Evolutionary conservation across 306 rosid species (phyloP).

Genomic region (Pyrus betulifolia): DNA sequence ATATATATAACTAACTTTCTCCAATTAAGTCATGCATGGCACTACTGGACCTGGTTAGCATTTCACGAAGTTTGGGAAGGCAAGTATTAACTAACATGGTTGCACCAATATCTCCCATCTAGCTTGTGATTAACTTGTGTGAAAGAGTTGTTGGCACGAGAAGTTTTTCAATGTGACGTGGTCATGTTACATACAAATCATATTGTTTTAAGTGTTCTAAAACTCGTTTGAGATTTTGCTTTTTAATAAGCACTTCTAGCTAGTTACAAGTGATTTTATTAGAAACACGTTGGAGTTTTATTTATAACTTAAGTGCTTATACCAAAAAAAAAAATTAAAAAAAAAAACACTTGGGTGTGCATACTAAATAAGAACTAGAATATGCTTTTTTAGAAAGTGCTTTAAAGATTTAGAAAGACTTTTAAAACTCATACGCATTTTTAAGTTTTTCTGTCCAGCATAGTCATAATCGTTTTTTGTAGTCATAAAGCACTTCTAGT

Average conservation of each 20-base stretch:
- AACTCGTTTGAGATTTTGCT: not conserved
- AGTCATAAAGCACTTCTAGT: not conserved
- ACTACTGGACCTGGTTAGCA: not conserved
- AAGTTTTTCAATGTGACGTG: not conserved
- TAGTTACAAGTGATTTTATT: not conserved
- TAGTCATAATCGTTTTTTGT: not conserved
- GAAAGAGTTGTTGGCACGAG: not conserved
- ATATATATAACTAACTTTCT: not conserved
- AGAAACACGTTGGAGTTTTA: too few species aligned
- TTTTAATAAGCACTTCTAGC: too few species aligned
- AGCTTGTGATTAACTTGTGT: not conserved
- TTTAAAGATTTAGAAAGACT: too few species aligned
- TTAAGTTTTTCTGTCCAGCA: not conserved
- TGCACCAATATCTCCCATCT: not conserved
- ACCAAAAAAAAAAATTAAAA: too few species aligned
- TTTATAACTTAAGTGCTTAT: not conserved
- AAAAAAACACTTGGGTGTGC: not conserved
- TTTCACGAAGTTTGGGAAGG: not conserved
- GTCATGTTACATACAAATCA: too few species aligned
- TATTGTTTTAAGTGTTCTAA: not conserved
- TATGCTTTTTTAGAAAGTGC: too few species aligned
- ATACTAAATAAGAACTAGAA: not conserved
- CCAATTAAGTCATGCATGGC: not conserved
- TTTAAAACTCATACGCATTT: too few species aligned
- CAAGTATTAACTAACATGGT: not conserved